Base-by-base conservation (phyloP, 2,329 filamentous ascomycete genomes). In the Cercospora beticola region DNA sequence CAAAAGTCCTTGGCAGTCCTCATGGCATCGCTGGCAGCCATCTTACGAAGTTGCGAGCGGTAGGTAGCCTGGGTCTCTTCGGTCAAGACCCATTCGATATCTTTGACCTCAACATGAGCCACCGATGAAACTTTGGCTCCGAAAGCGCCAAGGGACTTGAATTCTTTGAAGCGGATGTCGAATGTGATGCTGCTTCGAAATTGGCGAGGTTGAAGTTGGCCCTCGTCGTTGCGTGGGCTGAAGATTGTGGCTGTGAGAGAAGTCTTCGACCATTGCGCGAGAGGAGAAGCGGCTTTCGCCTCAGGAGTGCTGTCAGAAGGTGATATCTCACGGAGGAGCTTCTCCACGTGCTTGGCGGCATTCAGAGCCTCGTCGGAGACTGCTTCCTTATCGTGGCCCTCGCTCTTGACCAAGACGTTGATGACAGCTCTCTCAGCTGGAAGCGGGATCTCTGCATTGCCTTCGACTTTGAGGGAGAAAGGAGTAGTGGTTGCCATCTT, bases 111-210 rank as follows among this genome's bases (percentile, higher is more conserved):
- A 2, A 69, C 68, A 49, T 73, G 72, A 10, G 67, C 43, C 12
- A 74, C 28, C 2, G 71, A 63, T 4, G 71, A 70, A 14, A 74
- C 65, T n/a, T 60, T 66, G 1, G 69, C 62, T 5, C 66, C 68
- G n/a, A 74, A 74, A 5, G 54, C 28, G 7, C 73, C 72, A 1
- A 74, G 59, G 4, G 72, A 63, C n/a, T 70, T 70, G 67, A 74
- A 74, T 12, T 74, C 71, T 30, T 71, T 68, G 68, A 74, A 74
- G 16, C 73, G 66, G 28, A 74, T 72, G 62, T 74, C 73, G 64
- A 74, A 74, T 0, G 33, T 67, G 14, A 74, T 67, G 6, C 33
- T 68, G 12, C 66, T 62, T 21, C 57, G 61, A 52, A 70, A 74
- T 21, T 65, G 49, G 2, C 65, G 60, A 5, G 28, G 43, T 5